A percentile compares a stretch with the other conserved stretches of the same genome.
Conservation (phyloP, 1,284 basidiomycete genomes). For the Filobasidium uniguttulatum region DNA sequence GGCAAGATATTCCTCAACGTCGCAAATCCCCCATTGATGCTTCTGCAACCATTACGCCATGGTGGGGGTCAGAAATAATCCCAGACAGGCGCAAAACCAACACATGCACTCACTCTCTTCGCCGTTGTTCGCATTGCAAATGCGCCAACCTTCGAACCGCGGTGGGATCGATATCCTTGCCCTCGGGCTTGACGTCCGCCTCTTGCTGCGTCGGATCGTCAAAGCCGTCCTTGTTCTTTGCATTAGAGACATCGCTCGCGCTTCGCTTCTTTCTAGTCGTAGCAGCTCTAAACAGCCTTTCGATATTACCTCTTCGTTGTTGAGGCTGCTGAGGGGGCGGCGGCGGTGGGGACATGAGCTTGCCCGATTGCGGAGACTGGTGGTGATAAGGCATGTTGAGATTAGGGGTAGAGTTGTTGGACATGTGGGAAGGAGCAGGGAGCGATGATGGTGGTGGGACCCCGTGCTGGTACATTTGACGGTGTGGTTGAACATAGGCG, state of each 20-base stretch:
- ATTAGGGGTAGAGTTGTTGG: too few relatives aligned
- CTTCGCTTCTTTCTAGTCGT: constrained; percentile 1
- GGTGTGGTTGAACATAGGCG: too few relatives aligned
- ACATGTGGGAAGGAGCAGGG: too few relatives aligned
- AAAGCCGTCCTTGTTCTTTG: background rate
- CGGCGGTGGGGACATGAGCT: background rate
- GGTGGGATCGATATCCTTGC: constrained; percentile 6
- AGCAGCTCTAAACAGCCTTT: constrained; percentile 6
- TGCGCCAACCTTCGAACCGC: constrained; percentile 14
- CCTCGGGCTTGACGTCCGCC: background rate
- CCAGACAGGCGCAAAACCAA: background rate
- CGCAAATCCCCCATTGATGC: constrained; percentile 16
- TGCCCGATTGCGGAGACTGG: background rate
- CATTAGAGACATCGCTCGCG: background rate
- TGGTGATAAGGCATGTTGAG: too few relatives aligned
- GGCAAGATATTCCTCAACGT: constrained; percentile 14
- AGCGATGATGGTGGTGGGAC: too few relatives aligned
- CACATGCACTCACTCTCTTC: constrained; percentile 14
- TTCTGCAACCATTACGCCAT: background rate
- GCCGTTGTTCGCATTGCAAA: constrained; percentile 16
- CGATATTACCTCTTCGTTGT: background rate
- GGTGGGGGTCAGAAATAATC: background rate
- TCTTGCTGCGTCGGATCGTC: background rate
- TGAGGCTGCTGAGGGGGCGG: background rate
- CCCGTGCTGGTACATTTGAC: too few relatives aligned